Percentiles rank a stretch among this genome's conserved stretches.
These are phyloP conservation scores for Phytophthora syringae DNA, from an alignment of 352 stramenopile genomes.

Conservation along the genomic window DNA sequence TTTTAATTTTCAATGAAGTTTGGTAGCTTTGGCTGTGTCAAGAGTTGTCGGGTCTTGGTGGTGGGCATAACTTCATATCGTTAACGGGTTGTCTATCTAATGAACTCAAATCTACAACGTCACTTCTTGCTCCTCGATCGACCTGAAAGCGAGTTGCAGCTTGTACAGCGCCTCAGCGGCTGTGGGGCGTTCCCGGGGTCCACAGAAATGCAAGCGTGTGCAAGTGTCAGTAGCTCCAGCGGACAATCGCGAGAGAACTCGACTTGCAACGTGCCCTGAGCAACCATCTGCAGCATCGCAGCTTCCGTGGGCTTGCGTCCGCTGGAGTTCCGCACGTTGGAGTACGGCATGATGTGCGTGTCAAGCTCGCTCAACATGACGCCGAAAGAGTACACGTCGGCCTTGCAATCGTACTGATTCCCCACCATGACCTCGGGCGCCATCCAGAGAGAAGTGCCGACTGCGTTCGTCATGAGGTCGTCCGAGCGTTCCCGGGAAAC, in stretches of 20 bases:
- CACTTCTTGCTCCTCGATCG: constrained; percentile 40
- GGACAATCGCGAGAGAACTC: constrained; percentile 44
- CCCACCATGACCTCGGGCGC: constrained; percentile 62
- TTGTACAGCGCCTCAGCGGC: constrained; percentile 42
- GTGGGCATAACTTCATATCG: constrained; percentile 34
- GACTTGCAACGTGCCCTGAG: constrained; percentile 36
- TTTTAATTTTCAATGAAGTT: constrained; percentile 11
- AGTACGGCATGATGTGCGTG: constrained; percentile 52
- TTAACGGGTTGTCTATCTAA: constrained; percentile 33
- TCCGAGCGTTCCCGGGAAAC: constrained; percentile 50
- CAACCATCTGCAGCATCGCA: constrained; percentile 51
- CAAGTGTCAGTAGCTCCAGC: constrained; percentile 33
- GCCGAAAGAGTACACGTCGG: constrained; percentile 60
- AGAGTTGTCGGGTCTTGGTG: background rate
- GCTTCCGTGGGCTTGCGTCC: constrained; percentile 43
- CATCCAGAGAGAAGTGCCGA: constrained; percentile 64
- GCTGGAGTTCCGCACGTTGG: constrained; percentile 37
- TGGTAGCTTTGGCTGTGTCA: too few species aligned
- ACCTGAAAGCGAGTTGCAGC: constrained; percentile 37
- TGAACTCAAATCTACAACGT: constrained; percentile 29
- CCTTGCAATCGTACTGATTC: constrained; percentile 48
- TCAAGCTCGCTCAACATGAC: constrained; percentile 58
- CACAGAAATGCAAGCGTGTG: constrained; percentile 42
- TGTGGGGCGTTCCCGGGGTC: constrained; percentile 41
- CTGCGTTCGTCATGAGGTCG: constrained; percentile 49